Base-by-base conservation (phyloP, 1,139 yeast species). In the Geotrichum siamense region DNA sequence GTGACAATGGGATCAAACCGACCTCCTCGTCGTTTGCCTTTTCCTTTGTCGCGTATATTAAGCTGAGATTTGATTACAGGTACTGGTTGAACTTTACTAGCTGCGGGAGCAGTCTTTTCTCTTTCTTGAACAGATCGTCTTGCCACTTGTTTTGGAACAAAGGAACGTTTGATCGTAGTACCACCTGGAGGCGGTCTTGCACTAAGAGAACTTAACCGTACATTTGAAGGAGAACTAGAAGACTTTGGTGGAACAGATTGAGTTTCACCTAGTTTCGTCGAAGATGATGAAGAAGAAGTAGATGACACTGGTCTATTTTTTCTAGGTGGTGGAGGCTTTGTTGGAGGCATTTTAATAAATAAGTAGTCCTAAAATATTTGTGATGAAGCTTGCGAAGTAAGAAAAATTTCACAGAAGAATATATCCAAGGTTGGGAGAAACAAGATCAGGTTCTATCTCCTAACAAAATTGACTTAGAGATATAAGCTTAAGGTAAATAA, bases 91-190 rank as follows among this genome's bases (percentile, higher is more conserved):
- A 41, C 39, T 26, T 44, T 38, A 23, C 43, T 47, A 41, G 74
- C 65, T 49, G 71, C 70, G 1, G 87, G 85, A 0, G 87, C 87
- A 31, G 78, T 76, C 36, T 81, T 78, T 23, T 78, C 93, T 59
- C 96, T 69, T 56, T 85, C 96, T 55, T 83, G 91, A 54, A 84
- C 81, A 17, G 86, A 68, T 59, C 85, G 77, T 62, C 96, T 70
- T 1, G 84, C 85, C 33, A 86, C 94, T 1, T 71, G 80, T 60
- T 86, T 86, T 1, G 96, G 96, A 58, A 79, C 76, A 63, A 86
- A 86, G 75, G 68, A 23, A 71, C 69, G 17, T 78, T 76, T 55
- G 74, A 78, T n/a, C 66, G 54, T 55, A 22, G 41, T 21, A 4
- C 46, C 49, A 2, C 46, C 43, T 5, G 49, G 49, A 5, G 40